Conservation (phyloP, 495 filamentous ascomycete species). For the Xylaria sp. region DNA sequence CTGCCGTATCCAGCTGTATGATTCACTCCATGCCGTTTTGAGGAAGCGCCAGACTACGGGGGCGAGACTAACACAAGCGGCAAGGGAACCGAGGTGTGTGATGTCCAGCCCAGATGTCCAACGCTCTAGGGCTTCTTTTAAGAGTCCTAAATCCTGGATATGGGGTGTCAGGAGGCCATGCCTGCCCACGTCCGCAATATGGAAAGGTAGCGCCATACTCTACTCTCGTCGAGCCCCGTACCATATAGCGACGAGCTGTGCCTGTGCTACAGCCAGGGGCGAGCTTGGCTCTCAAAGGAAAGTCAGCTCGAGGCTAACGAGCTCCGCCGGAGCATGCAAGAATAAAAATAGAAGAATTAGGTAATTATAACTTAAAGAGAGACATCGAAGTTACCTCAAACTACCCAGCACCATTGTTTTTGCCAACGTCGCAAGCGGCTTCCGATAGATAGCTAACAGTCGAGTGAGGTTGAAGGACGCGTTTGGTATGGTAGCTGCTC, state of each 20-base stretch:
- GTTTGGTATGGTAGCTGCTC: background rate
- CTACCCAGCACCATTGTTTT: slow-evolving; percentile 13
- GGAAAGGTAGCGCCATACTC: background rate
- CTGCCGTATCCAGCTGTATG: slow-evolving; percentile 50
- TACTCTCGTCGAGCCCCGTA: background rate
- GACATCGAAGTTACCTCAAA: slow-evolving; percentile 1
- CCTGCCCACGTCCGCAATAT: background rate
- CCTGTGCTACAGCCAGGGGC: background rate
- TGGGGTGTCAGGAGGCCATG: slow-evolving; percentile 37
- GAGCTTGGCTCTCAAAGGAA: background rate
- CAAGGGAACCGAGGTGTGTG: slow-evolving; percentile 41
- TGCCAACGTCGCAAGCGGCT: background rate
- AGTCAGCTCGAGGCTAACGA: background rate
- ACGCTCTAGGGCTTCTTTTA: slow-evolving; percentile 38
- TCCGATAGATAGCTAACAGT: background rate
- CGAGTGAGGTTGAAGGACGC: background rate
- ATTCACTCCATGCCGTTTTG: slow-evolving; percentile 37
- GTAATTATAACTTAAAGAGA: slow-evolving; percentile 14
- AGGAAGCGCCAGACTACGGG: slow-evolving; percentile 41
- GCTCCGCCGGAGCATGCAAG: background rate
- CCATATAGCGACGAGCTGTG: background rate
- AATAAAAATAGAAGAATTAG: background rate
- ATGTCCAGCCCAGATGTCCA: slow-evolving; percentile 41
- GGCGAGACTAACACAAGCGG: slow-evolving; percentile 38
- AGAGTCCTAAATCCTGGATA: slow-evolving; percentile 36